Conservation (phyloP, 345 rosid species). For the Eucalyptus curtisii region DNA sequence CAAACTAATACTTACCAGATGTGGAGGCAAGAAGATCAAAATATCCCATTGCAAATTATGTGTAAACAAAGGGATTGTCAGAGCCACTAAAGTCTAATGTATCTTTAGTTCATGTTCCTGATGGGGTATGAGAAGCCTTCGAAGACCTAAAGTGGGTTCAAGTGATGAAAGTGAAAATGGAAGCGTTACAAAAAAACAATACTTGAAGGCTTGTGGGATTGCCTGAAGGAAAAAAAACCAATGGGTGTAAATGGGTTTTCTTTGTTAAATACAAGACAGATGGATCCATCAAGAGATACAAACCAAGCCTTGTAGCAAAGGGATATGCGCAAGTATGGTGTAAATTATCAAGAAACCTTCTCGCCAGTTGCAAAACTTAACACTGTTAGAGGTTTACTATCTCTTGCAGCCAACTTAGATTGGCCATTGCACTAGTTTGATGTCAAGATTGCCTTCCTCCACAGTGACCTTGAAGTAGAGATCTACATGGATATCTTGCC, state of each 20-base stretch:
- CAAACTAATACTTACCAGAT: not conserved
- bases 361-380: not conserved
- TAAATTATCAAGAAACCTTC: not conserved
- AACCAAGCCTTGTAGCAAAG: not conserved
- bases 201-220: not conserved
- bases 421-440: not conserved
- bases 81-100: not conserved
- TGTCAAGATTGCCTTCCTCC: not conserved
- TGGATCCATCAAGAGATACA: not conserved
- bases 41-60: not conserved
- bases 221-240: not conserved
- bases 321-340: not conserved
- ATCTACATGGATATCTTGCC: not conserved
- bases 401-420: not conserved
- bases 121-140: not conserved
- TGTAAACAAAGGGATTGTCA: not conserved
- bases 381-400: no score
- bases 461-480: not conserved
- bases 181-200: not conserved
- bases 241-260: not conserved
- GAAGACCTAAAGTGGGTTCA: not conserved
- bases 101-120: not conserved
- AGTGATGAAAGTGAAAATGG: not conserved
- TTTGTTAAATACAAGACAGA: not conserved
- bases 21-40: not conserved